Evolutionary conservation across 805 yeast genomes (phyloP), one percentile per base, ranked within the genome.

Genomic region (Teunomyces cretensis): DNA sequence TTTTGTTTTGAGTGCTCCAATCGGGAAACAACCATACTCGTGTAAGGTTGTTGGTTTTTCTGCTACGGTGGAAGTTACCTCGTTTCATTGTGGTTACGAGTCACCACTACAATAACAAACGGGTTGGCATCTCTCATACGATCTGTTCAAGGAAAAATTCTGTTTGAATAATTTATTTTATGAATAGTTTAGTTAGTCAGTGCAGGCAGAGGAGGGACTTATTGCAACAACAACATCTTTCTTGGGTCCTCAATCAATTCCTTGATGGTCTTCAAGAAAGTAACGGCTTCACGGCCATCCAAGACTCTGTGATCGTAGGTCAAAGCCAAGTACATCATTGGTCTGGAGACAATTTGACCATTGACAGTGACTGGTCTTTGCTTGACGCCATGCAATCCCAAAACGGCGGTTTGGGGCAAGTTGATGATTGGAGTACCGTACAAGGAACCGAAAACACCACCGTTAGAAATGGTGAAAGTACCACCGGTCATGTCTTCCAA

Each of bases 401-500:
- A 80, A 17, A 94, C 99, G 37, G 98, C 97, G 48, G 96, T 90
- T 76, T 94, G 99, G 44, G 99, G 99, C 81, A 87, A 74, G 81
- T 94, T 94, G 68, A 94, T 92, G 72, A 94, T 94, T 62, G 99
- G 99, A 43, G 99, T 94, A 68, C 99, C 99, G 70, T 86, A 89
- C 56, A 94, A 78, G 19, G 98, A 94, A 53, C 99, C 99, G 62
- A 94, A 94, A 47, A 94, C 97, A 71, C 99, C 99, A 68, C 99
- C 99, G 76, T 94, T 94, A 45, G 98, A 94, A 61, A 94, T 94
- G 62, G 99, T 94, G 79, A 94, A 91, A 49, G 98, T 91, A 70
- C 99, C 99, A 69, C 99, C 99, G 50, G 97, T 81, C 98, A 94
- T 92, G 71, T 94, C 99, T 78, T 94, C 99, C 54, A 94, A 74